Evolutionary conservation across 805 yeast species (phyloP).

Genomic region (Candida nemodendra): DNA sequence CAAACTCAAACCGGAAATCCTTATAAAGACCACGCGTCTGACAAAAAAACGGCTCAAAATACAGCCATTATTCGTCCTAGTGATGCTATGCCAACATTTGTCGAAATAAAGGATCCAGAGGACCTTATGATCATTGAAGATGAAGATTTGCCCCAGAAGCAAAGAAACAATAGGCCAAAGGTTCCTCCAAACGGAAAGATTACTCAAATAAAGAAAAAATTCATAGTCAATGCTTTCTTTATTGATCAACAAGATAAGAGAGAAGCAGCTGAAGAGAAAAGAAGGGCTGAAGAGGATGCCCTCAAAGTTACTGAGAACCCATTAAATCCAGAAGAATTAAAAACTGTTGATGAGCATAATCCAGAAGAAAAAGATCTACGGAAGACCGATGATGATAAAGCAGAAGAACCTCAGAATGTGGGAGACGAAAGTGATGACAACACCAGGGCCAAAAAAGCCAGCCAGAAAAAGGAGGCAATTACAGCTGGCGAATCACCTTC

Average conservation of each 20-base stretch:
- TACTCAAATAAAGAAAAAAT: slow-evolving; percentile 62
- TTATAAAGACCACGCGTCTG: slow-evolving; percentile 10
- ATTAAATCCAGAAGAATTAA: no score
- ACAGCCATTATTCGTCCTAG: neutral
- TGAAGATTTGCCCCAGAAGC: slow-evolving; percentile 79
- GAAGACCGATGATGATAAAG: neutral
- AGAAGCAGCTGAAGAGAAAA: slow-evolving; percentile 5
- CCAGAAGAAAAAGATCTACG: neutral
- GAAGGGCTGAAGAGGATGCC: neutral
- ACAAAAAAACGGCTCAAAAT: neutral
- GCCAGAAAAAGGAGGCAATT: no score
- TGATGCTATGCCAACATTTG: slow-evolving; percentile 19
- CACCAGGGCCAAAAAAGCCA: no score
- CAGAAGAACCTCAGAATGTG: neutral
- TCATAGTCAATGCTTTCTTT: slow-evolving; percentile 53
- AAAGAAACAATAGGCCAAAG: slow-evolving; percentile 70
- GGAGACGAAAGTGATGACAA: no score
- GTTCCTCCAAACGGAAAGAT: slow-evolving; percentile 92
- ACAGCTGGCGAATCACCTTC: no score
- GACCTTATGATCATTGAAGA: slow-evolving; percentile 71
- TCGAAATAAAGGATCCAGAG: slow-evolving; percentile 31
- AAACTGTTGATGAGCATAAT: no score
- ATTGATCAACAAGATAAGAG: slow-evolving; percentile 38
- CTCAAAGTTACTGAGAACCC: neutral
- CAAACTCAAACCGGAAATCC: slow-evolving; percentile 5